Percentiles rank a stretch among this genome's conserved stretches.
These are phyloP conservation scores for Fimicolochytrium jonesii DNA, from an alignment of 192 early-diverging fungal species.

Conservation along the genomic window DNA sequence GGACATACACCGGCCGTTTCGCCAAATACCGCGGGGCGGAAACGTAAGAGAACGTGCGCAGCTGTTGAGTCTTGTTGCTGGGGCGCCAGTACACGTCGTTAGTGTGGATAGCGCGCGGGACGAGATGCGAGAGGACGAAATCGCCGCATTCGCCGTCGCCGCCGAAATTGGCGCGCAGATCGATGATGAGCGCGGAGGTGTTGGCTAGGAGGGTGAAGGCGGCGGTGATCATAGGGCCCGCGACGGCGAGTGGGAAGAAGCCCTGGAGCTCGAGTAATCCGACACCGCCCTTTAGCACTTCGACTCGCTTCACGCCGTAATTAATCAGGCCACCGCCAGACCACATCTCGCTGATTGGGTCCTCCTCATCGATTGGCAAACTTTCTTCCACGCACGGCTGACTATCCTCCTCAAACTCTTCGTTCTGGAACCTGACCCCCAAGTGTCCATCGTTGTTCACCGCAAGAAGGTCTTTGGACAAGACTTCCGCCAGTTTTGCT, in stretches of 20 bases:
- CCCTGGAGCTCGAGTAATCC: not conserved
- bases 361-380: not conserved
- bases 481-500: not conserved
- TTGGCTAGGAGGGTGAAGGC: not conserved
- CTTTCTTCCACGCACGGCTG: not conserved
- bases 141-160: not conserved
- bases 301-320: not conserved
- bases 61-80: not conserved
- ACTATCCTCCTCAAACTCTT: not conserved
- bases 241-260: not conserved
- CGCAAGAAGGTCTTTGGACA: not conserved
- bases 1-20: not conserved
- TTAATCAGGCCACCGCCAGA: not conserved
- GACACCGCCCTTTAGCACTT: not conserved
- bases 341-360: not conserved
- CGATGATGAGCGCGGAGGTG: not conserved
- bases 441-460: not conserved
- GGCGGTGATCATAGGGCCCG: not conserved
- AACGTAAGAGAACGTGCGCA: not conserved
- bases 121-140: not conserved
- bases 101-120: not conserved
- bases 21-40: not conserved
- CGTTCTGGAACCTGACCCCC: not conserved
- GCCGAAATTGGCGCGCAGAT: not conserved
- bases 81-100: not conserved